A percentile compares a stretch with the other conserved stretches of the same genome.
Evolutionary conservation across 257 asterid species (phyloP).

Genomic region (Solanum pennellii): DNA sequence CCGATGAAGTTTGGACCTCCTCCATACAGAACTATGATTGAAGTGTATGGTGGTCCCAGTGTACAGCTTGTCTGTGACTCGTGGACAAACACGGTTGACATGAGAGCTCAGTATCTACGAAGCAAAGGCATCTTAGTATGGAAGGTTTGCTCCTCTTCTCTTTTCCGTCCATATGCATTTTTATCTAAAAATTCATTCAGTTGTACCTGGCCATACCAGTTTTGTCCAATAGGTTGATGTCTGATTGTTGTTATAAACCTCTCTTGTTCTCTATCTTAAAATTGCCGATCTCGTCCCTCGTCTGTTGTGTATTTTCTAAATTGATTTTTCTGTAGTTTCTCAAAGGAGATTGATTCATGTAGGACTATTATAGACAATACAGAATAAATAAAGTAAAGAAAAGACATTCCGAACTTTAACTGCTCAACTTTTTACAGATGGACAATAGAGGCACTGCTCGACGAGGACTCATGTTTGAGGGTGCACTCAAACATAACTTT

Average conservation of each 20-base stretch:
- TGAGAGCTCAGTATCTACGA: conserved; percentile 85
- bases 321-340: background rate
- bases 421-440: conserved; percentile 38
- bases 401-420: background rate
- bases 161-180: background rate
- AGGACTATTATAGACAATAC: background rate
- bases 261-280: background rate
- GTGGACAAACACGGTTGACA: conserved; percentile 81
- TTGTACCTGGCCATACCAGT: background rate
- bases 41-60: conserved; percentile 94
- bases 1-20: conserved; percentile 74
- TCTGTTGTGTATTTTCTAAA: background rate
- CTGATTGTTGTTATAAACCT: background rate
- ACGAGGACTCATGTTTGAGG: conserved; percentile 79
- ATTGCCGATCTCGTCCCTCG: background rate
- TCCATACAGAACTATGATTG: conserved; percentile 85
- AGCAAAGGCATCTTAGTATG: conserved; percentile 87
- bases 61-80: conserved; percentile 75
- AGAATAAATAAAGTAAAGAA: background rate
- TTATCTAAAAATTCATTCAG: background rate
- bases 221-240: background rate
- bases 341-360: background rate
- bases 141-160: conserved; percentile 48
- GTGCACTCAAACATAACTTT: conserved; percentile 67
- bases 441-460: conserved; percentile 93